Conservation (phyloP, 2,329 filamentous ascomycete species). For the Aschersonia sp. region DNA sequence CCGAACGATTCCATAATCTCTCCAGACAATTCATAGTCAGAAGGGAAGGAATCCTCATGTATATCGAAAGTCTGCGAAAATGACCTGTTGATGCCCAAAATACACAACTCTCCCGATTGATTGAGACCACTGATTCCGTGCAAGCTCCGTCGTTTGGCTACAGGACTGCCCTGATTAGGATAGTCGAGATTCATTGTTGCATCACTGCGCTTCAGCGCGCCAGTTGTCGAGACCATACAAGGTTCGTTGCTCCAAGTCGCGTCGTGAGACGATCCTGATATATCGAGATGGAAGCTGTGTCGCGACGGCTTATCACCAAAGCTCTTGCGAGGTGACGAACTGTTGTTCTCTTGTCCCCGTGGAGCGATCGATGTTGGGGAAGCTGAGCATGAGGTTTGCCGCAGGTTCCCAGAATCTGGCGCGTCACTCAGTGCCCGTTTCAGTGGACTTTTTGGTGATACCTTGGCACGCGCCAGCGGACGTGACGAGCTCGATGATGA, state of each 20-base stretch:
- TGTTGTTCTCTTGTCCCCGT: constrained; percentile 29
- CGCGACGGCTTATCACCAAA: constrained; percentile 30
- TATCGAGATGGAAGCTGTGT: constrained; percentile 43
- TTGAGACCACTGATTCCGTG: constrained; percentile 56
- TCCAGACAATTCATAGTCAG: constrained; percentile 39
- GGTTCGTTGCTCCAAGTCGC: constrained; percentile 25
- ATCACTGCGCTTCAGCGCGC: constrained; percentile 85
- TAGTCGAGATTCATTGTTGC: constrained; percentile 79
- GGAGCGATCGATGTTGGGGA: constrained; percentile 19
- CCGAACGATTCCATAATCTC: constrained; percentile 7
- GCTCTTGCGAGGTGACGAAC: constrained; percentile 17
- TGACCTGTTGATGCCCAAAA: constrained; percentile 50
- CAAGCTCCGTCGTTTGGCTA: constrained; percentile 79
- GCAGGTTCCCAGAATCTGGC: constrained; percentile 54
- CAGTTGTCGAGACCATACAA: constrained; percentile 32
- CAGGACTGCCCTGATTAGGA: constrained; percentile 63
- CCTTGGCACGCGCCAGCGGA: constrained; percentile 45
- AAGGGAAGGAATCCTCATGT: constrained; percentile 28
- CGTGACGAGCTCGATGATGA: constrained; percentile 34
- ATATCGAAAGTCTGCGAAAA: constrained; percentile 34
- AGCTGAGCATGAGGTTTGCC: constrained; percentile 29
- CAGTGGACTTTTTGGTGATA: constrained; percentile 67
- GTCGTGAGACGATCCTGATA: constrained; percentile 36
- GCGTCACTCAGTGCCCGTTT: constrained; percentile 62
- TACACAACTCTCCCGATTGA: constrained; percentile 46